phyloP scores from a whole-genome alignment of 2,329 filamentous ascomycete species.

The Ophiostoma quercus region DNA sequence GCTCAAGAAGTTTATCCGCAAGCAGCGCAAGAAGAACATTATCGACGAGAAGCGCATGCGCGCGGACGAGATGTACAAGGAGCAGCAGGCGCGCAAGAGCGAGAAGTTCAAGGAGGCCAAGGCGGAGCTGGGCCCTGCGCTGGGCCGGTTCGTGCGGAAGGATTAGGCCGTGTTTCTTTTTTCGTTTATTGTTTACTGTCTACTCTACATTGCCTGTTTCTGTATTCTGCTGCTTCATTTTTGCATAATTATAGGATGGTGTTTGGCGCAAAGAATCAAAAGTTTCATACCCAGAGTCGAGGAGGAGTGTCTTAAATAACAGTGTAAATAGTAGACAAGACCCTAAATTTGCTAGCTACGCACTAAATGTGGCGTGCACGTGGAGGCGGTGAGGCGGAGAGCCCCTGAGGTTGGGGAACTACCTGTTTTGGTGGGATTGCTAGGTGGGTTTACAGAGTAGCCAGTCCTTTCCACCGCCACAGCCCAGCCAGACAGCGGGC shows the following conservation, averaged over 20 bases:
- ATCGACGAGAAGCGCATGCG: conserved; percentile 91
- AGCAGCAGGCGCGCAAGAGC: conserved; percentile 62
- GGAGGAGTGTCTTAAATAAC: neutral
- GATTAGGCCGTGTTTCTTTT: conserved; percentile 34
- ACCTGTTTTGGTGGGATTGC: conserved; percentile 9
- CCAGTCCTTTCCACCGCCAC: conserved; percentile 3
- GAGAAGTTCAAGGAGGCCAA: conserved; percentile 59
- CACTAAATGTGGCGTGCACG: neutral
- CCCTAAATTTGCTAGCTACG: neutral
- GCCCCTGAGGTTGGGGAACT: neutral
- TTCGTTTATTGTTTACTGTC: conserved; percentile 5
- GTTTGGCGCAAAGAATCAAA: conserved; percentile 17
- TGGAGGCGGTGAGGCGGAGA: conserved; percentile 9
- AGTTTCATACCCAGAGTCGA: conserved; percentile 1
- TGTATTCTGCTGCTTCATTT: neutral
- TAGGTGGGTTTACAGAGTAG: neutral
- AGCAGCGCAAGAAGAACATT: conserved; percentile 87
- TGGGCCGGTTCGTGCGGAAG: conserved; percentile 78
- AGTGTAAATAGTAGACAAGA: neutral
- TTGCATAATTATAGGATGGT: conserved; percentile 6
- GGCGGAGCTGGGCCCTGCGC: conserved; percentile 74
- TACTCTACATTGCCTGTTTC: neutral
- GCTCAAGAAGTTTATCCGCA: conserved; percentile 79
- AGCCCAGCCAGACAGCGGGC: too few relatives aligned
- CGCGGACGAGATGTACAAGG: conserved; percentile 75